Conservation (phyloP, 1,139 yeast species). For the Nematodospora anomalae region DNA sequence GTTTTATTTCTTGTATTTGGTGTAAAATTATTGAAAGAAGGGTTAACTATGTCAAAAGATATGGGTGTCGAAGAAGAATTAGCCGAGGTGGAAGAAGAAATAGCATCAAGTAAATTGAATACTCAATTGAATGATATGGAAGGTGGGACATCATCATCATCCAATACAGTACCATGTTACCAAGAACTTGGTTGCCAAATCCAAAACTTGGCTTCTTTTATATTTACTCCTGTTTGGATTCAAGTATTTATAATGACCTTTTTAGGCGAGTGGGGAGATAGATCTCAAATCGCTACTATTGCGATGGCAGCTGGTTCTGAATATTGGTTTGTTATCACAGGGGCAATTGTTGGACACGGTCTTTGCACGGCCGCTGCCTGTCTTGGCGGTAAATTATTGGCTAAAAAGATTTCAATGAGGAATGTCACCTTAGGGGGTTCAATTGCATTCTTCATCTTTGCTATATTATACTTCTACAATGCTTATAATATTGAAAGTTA, state of each 20-base stretch:
- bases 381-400: constrained; percentile 85
- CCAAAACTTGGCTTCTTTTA: constrained; percentile 55
- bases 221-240: constrained; percentile 88
- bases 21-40: constrained; percentile 71
- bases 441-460: constrained; percentile 76
- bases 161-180: constrained; percentile 24
- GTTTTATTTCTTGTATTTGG: constrained; percentile 83
- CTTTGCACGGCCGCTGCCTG: constrained; percentile 94
- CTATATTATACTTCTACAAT: constrained; percentile 75
- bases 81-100: constrained; percentile 95
- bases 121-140: constrained; percentile 55
- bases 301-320: constrained; percentile 98
- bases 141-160: constrained; percentile 38
- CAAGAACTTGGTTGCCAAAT: constrained; percentile 33
- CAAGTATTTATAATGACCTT: constrained; percentile 96
- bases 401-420: constrained; percentile 86
- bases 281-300: constrained; percentile 96
- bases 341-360: constrained; percentile 89
- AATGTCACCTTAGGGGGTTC: constrained; percentile 93
- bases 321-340: constrained; percentile 85
- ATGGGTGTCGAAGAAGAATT: constrained; percentile 91
- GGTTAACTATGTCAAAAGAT: constrained; percentile 74
- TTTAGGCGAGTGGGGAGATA: constrained; percentile 98
- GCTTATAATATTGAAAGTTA: constrained; percentile 40
- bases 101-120: constrained; percentile 63